A percentile compares a stretch with the other conserved stretches of the same genome.
phyloP scores from a whole-genome alignment of 176 grass and related monocot genomes.

The Cenchrus purpureus region DNA sequence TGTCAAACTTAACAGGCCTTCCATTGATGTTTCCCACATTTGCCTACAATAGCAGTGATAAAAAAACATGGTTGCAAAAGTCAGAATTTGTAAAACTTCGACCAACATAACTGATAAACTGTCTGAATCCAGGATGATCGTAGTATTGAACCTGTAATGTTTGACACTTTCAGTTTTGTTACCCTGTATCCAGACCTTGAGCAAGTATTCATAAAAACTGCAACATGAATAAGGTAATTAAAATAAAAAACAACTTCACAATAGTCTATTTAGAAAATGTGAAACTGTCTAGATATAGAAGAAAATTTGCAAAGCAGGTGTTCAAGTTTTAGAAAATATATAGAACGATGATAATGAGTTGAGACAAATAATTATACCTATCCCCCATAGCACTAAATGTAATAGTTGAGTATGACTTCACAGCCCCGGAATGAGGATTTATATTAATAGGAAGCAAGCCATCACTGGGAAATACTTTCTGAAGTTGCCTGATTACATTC shows the following conservation, averaged over 20 bases:
- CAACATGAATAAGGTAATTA: conserved; percentile 35
- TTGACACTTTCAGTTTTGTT: conserved; percentile 94
- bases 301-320: not conserved
- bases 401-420: conserved; percentile 82
- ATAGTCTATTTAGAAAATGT: conserved; percentile 9
- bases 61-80: conserved; percentile 19
- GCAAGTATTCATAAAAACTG: conserved; percentile 99
- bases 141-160: conserved; percentile 79
- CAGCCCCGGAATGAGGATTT: conserved; percentile 92
- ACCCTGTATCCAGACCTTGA: conserved; percentile 98
- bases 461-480: conserved; percentile 94
- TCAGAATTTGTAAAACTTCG: not conserved
- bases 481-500: conserved; percentile 83
- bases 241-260: conserved; percentile 13
- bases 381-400: conserved; percentile 99
- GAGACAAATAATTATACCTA: conserved; percentile 60
- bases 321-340: not conserved
- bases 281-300: conserved; percentile 10
- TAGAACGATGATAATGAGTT: not conserved
- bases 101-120: not conserved
- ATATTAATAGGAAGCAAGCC: conserved; percentile 96
- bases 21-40: conserved; percentile 99
- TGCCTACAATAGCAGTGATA: conserved; percentile 42
- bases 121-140: conserved; percentile 14
- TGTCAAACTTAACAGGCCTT: conserved; percentile 87